Conservation (phyloP, 139 green algal species). For the Spirogloea muscicola region DNA sequence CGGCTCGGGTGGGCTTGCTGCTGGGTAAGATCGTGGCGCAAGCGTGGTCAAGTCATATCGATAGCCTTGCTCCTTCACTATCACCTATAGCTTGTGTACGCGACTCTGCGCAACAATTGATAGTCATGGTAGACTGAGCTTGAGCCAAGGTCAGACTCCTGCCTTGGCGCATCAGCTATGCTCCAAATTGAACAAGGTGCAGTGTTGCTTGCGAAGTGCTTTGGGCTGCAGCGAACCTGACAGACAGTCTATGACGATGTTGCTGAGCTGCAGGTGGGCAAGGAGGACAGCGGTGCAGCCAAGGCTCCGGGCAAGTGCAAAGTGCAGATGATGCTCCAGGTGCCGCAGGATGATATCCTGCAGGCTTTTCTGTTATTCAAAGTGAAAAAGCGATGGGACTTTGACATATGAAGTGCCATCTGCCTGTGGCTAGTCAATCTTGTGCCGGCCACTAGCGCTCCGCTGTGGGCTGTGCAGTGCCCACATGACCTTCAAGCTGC, state of each 20-base stretch:
- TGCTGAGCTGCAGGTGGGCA: background rate
- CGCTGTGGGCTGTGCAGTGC: too few species aligned
- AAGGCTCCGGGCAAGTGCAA: background rate
- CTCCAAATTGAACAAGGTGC: too few species aligned
- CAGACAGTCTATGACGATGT: background rate
- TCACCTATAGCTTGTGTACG: background rate
- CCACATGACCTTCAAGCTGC: too few species aligned
- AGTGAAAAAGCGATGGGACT: background rate
- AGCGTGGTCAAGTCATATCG: background rate
- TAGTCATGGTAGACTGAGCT: too few species aligned
- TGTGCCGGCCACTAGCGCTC: too few species aligned
- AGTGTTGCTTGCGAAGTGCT: too few species aligned
- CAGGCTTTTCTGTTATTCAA: background rate
- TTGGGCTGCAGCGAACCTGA: too few species aligned
- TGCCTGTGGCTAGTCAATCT: too few species aligned
- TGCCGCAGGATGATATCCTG: background rate
- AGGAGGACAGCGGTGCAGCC: background rate
- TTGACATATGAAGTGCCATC: too few species aligned
- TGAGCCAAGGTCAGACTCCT: background rate
- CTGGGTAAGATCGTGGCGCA: background rate
- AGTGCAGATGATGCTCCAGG: conserved; percentile 3
- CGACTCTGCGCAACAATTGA: background rate
- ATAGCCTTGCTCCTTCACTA: background rate
- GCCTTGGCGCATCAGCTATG: too few species aligned
- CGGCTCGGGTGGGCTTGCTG: background rate